Evolutionary conservation across 1,284 basidiomycete genomes (phyloP).

Genomic region (Sanghuangporus sanghuang): DNA sequence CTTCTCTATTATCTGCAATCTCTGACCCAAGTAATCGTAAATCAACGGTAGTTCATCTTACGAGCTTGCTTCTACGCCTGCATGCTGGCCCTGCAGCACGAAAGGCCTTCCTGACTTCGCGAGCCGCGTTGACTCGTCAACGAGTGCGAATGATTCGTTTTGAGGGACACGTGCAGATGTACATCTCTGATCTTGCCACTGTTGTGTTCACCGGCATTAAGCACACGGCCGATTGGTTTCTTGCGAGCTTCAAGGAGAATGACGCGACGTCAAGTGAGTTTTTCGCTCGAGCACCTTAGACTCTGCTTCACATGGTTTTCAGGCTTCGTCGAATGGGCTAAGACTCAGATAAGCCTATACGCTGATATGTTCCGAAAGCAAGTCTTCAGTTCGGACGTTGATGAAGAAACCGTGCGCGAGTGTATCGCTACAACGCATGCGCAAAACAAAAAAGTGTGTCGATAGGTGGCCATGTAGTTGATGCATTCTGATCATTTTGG

Average conservation of each 20-base stretch:
- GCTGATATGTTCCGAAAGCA: conserved; percentile 87
- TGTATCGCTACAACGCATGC: conserved; percentile 69
- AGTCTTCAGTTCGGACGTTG: conserved; percentile 81
- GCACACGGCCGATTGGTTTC: conserved; percentile 97
- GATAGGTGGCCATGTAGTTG: neutral
- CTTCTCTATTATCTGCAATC: conserved; percentile 72
- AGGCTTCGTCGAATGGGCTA: conserved; percentile 96
- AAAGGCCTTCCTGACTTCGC: conserved; percentile 77
- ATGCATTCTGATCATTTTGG: neutral
- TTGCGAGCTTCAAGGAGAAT: conserved; percentile 93
- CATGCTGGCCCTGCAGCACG: conserved; percentile 78
- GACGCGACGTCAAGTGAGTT: conserved; percentile 82
- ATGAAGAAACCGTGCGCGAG: conserved; percentile 64
- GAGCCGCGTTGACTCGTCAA: conserved; percentile 70
- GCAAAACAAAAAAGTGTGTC: conserved; percentile 75
- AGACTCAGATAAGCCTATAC: conserved; percentile 79
- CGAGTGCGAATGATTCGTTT: conserved; percentile 84
- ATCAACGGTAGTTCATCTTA: conserved; percentile 65
- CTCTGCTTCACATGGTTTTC: conserved; percentile 13
- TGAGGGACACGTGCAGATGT: conserved; percentile 84
- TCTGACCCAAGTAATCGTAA: conserved; percentile 76
- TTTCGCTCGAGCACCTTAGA: conserved; percentile 1
- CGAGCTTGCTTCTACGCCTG: conserved; percentile 70
- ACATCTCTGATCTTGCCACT: conserved; percentile 75
- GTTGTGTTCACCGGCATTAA: conserved; percentile 88